A percentile compares a stretch with the other conserved stretches of the same genome.
These are phyloP conservation scores for Trichoderma koningiopsis DNA, from an alignment of 2,329 filamentous ascomycete genomes.

Conservation along the genomic window DNA sequence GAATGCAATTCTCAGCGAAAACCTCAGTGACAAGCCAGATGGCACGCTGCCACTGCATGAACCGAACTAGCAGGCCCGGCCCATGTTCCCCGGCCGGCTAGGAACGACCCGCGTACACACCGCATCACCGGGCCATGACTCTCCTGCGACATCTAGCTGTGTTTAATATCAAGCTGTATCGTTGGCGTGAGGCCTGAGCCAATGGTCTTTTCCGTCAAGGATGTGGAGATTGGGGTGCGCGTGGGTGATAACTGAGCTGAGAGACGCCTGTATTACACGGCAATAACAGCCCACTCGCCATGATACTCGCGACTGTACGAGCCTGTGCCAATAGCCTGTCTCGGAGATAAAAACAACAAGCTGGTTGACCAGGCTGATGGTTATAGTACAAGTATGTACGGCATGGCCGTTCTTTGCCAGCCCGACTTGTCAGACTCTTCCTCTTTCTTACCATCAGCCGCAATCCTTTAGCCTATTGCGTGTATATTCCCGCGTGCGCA, in stretches of 20 bases:
- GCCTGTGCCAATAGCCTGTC: background rate
- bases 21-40: background rate
- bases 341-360: background rate
- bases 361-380: slow-evolving; percentile 4
- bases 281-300: background rate
- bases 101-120: slow-evolving; percentile 14
- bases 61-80: slow-evolving; percentile 15
- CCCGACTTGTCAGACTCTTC: slow-evolving; percentile 4
- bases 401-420: slow-evolving; percentile 1
- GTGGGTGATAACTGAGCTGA: slow-evolving; percentile 11
- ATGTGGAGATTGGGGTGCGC: background rate
- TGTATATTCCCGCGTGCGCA: background rate
- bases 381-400: background rate
- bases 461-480: background rate
- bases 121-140: background rate
- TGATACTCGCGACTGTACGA: background rate
- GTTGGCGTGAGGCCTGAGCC: slow-evolving; percentile 2
- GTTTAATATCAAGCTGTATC: slow-evolving; percentile 24
- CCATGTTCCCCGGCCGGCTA: slow-evolving; percentile 22
- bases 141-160: background rate
- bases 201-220: slow-evolving; percentile 1
- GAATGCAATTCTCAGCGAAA: too few species aligned
- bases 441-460: slow-evolving; percentile 8
- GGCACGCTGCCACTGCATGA: background rate
- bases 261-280: background rate